Percentiles rank a stretch among this genome's conserved stretches.
phyloP scores from a whole-genome alignment of 2,329 filamentous ascomycete species.

The Davidsoniella virescens region DNA sequence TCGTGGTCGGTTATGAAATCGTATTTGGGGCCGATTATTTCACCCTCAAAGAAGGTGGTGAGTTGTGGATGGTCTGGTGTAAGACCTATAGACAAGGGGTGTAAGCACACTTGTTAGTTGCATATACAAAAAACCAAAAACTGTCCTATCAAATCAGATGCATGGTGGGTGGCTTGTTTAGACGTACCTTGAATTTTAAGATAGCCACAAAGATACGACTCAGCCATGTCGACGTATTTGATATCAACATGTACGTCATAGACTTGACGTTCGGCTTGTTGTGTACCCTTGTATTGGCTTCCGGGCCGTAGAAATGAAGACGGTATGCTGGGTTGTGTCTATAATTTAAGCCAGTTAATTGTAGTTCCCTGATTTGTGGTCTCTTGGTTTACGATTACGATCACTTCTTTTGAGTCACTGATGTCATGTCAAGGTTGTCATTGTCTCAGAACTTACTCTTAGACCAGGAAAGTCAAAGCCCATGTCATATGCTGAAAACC shows the following conservation, averaged over 20 bases:
- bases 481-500: not conserved
- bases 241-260: conserved; percentile 97
- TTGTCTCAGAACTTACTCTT: conserved; percentile 4
- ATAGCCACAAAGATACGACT: conserved; percentile 91
- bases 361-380: too few species aligned
- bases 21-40: conserved; percentile 91
- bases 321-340: conserved; percentile 42
- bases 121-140: not conserved
- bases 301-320: conserved; percentile 77
- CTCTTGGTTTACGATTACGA: too few species aligned
- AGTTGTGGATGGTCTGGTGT: conserved; percentile 95
- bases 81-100: conserved; percentile 41
- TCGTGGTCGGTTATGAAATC: conserved; percentile 83
- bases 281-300: conserved; percentile 76
- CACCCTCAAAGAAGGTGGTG: conserved; percentile 94
- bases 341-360: not conserved
- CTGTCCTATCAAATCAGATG: not conserved
- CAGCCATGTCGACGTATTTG: conserved; percentile 85
- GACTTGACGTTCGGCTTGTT: conserved; percentile 80
- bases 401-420: not conserved
- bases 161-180: conserved; percentile 1
- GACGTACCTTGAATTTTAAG: conserved; percentile 75
- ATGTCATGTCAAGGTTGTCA: not conserved
- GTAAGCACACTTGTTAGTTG: conserved; percentile 13
- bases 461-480: not conserved